Evolutionary conservation across 768 basidiomycete species (phyloP), one percentile per base, ranked within the genome.

Genomic region (Dioszegia crocea): DNA sequence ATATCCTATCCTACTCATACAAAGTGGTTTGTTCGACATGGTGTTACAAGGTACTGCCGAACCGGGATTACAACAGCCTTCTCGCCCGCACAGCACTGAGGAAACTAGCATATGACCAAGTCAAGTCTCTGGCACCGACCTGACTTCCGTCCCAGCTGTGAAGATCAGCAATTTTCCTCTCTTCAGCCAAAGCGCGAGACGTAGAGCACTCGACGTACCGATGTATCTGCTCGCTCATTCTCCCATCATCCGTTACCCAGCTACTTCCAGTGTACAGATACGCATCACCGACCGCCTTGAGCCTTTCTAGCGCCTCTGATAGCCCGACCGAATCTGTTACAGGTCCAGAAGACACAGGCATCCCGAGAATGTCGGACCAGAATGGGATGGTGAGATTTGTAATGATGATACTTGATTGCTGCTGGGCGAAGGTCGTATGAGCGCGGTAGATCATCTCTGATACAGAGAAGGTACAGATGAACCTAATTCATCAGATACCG

Each of bases 211-310:
- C 11, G n/a, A 70, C 68, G 36, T 24, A 74, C 71, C 67, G 52
- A 19, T 59, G 53, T 30, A 75, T 72, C 63, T 75, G 66, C 57
- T 75, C 73, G 33, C 61, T 65, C 73, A 75, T 72, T 26, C 62
- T 55, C n/a, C 68, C 70, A 9, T 67, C 56, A 8, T 38, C 57
- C 12, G 54, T 55, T 3, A 41, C 51, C 24, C 38, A 40, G 21
- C 51, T 24, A 5, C 38, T 41, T 14, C 38, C 51, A 12, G 36
- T 24, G 16, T 21, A 26, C 38, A 57, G 60, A 49, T 56, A 74
- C 17, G 16, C 47, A 47, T 74, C 70, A 0, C 48, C 66, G 5
- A 68, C 57, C 19, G 52, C 41, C 5, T 53, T 48, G 19, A 72
- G 44, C 14, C 33, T n/a, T 8, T 31, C 14, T 23, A 70, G 4